These are phyloP conservation scores for Penicillium sp. DNA, from an alignment of 2,329 filamentous ascomycete species.

Conservation along the genomic window DNA sequence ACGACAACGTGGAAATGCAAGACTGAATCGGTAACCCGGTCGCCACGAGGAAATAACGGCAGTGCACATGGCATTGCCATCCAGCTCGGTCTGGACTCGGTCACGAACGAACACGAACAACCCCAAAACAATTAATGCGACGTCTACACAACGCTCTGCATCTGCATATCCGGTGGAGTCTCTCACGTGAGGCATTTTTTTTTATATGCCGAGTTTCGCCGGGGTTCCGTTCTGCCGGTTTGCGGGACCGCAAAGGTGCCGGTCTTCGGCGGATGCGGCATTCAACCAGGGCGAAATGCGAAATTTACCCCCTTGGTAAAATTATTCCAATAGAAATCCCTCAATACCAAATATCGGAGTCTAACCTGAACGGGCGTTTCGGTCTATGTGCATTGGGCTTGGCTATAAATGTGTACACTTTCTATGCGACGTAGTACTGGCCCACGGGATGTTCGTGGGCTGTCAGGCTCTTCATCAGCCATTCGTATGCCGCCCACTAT, in stretches of 20 bases:
- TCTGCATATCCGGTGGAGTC: constrained; percentile 12
- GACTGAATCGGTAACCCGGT: constrained; percentile 21
- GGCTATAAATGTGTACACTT: neutral
- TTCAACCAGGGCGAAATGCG: constrained; percentile 26
- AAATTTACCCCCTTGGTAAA: constrained; percentile 24
- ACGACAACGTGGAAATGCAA: constrained; percentile 44
- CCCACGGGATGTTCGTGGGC: constrained; percentile 13
- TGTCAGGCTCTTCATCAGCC: constrained; percentile 63
- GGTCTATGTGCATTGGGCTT: constrained; percentile 18
- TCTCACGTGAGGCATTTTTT: constrained; percentile 23
- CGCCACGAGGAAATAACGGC: neutral
- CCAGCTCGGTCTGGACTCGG: neutral
- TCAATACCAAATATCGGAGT: constrained; percentile 24
- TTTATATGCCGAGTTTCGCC: constrained; percentile 34
- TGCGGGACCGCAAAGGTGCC: constrained; percentile 30
- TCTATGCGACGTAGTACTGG: constrained; percentile 4
- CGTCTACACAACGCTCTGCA: neutral
- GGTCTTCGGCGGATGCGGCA: constrained; percentile 25
- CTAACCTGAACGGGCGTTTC: constrained; percentile 22
- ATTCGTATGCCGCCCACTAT: constrained; percentile 89
- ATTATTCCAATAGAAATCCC: constrained; percentile 29
- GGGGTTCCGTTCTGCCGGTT: constrained; percentile 25
- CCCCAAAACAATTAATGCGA: neutral
- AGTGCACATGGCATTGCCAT: neutral
- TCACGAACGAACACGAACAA: neutral